These are phyloP conservation scores for Pisolithus marmoratus DNA, from an alignment of 768 basidiomycete species.

Conservation along the genomic window DNA sequence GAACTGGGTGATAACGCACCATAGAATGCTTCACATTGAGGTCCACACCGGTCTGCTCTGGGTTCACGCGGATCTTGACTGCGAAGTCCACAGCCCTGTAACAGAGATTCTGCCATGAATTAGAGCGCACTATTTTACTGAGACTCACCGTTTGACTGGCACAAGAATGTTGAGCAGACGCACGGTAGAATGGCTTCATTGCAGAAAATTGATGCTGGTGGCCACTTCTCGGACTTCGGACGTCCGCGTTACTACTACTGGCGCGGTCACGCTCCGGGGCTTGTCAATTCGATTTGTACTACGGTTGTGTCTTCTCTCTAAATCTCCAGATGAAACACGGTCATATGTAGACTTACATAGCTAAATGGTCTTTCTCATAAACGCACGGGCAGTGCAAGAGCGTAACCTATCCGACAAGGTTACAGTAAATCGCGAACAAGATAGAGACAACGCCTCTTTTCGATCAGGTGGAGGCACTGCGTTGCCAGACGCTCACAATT, in stretches of 20 bases:
- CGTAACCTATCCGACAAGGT: not conserved
- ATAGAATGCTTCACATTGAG: conserved; percentile 98
- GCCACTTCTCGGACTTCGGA: not conserved
- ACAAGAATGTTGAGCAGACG: conserved; percentile 86
- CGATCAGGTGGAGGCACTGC: not conserved
- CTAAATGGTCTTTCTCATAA: not conserved
- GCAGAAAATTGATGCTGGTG: not conserved
- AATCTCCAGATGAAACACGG: too few relatives aligned
- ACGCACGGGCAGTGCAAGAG: not conserved
- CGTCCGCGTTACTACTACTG: not conserved
- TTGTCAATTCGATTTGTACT: too few relatives aligned
- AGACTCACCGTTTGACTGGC: conserved; percentile 78
- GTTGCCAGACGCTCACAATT: conserved; percentile 12
- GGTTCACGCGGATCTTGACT: conserved; percentile 96
- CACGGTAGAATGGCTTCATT: conserved; percentile 72
- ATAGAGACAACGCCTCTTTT: too few relatives aligned
- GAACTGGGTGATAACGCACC: conserved; percentile 45
- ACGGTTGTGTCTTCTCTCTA: too few relatives aligned
- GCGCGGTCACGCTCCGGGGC: too few relatives aligned
- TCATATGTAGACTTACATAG: not conserved
- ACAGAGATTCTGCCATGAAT: not conserved
- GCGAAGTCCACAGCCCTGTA: conserved; percentile 90
- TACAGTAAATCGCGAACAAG: not conserved
- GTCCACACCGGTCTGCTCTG: conserved; percentile 92
- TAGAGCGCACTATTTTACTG: not conserved